These are phyloP conservation scores for Fusarium sp. DNA, from an alignment of 2,329 filamentous ascomycete species.

Conservation along the genomic window DNA sequence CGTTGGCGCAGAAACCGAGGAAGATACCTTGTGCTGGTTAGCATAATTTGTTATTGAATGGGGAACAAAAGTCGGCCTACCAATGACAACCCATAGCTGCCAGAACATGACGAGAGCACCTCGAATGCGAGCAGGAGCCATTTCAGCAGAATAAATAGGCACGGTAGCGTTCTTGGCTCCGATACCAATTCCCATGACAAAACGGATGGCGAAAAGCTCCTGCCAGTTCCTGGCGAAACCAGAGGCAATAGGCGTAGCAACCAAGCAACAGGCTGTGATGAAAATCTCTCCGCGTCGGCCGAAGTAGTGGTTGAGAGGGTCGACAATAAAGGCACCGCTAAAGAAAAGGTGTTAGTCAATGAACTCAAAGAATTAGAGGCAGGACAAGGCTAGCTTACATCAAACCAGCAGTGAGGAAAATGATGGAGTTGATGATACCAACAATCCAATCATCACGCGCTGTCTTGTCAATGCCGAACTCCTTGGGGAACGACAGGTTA, in stretches of 20 bases:
- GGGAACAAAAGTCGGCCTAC: too few relatives aligned
- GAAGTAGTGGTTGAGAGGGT: slow-evolving; percentile 67
- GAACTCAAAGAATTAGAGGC: too few relatives aligned
- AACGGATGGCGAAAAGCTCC: slow-evolving; percentile 74
- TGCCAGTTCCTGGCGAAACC: slow-evolving; percentile 76
- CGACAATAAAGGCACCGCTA: slow-evolving; percentile 59
- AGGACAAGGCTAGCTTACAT: slow-evolving; percentile 7
- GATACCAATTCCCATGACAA: slow-evolving; percentile 77
- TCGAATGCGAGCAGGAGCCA: slow-evolving; percentile 74
- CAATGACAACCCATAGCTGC: slow-evolving; percentile 75
- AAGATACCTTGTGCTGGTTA: slow-evolving; percentile 57
- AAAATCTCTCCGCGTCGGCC: slow-evolving; percentile 73
- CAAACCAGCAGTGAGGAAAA: slow-evolving; percentile 52
- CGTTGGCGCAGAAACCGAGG: slow-evolving; percentile 58
- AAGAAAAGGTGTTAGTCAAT: neutral
- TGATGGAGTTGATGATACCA: slow-evolving; percentile 71
- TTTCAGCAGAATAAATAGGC: slow-evolving; percentile 82
- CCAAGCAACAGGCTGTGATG: slow-evolving; percentile 78
- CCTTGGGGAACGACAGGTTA: slow-evolving; percentile 69
- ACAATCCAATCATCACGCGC: slow-evolving; percentile 62
- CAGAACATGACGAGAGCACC: slow-evolving; percentile 86
- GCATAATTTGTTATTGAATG: too few relatives aligned
- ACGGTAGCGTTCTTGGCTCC: slow-evolving; percentile 74
- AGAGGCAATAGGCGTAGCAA: slow-evolving; percentile 73
- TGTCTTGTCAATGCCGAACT: slow-evolving; percentile 55